These are phyloP conservation scores for Ramularia collo-cygni DNA, from an alignment of 2,329 filamentous ascomycete genomes.

Conservation along the genomic window DNA sequence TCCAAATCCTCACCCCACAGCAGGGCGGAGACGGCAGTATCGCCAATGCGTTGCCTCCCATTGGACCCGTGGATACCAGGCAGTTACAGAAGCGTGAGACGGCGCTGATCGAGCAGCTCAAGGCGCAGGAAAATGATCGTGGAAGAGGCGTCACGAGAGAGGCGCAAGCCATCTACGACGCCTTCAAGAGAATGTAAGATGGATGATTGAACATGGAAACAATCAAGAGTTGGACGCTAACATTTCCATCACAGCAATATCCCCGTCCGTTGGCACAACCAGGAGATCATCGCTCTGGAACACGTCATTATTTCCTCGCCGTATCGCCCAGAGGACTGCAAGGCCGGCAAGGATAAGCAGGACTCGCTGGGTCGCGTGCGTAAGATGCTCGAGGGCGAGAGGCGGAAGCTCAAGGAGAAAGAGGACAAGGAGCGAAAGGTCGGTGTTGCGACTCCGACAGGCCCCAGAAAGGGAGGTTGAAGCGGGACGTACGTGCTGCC, in stretches of 20 bases:
- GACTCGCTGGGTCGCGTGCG: slow-evolving; percentile 37
- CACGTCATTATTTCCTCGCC: slow-evolving; percentile 53
- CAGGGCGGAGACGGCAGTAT: slow-evolving; percentile 36
- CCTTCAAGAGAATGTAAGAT: slow-evolving; percentile 49
- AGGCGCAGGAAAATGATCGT: slow-evolving; percentile 51
- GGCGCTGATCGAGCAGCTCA: slow-evolving; percentile 48
- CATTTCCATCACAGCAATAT: slow-evolving; percentile 19
- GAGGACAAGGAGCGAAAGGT: slow-evolving; percentile 19
- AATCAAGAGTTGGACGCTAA: slow-evolving; percentile 1
- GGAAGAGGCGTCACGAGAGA: slow-evolving; percentile 56
- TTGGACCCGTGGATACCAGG: slow-evolving; percentile 49
- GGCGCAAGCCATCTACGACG: slow-evolving; percentile 58
- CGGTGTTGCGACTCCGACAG: slow-evolving; percentile 11
- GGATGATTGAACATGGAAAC: background rate
- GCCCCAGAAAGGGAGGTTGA: slow-evolving; percentile 23
- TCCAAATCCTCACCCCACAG: slow-evolving; percentile 47
- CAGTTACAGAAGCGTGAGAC: slow-evolving; percentile 50
- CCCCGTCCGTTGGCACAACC: slow-evolving; percentile 53
- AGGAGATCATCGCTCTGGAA: slow-evolving; percentile 55
- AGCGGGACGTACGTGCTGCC: background rate
- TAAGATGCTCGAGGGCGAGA: slow-evolving; percentile 42
- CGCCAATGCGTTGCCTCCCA: slow-evolving; percentile 37
- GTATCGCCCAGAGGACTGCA: slow-evolving; percentile 51
- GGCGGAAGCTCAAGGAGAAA: slow-evolving; percentile 35
- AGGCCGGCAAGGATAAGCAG: slow-evolving; percentile 37